These are phyloP conservation scores for Oryza glumipatula DNA, from an alignment of 176 grass and related monocot genomes.

Conservation along the genomic window DNA sequence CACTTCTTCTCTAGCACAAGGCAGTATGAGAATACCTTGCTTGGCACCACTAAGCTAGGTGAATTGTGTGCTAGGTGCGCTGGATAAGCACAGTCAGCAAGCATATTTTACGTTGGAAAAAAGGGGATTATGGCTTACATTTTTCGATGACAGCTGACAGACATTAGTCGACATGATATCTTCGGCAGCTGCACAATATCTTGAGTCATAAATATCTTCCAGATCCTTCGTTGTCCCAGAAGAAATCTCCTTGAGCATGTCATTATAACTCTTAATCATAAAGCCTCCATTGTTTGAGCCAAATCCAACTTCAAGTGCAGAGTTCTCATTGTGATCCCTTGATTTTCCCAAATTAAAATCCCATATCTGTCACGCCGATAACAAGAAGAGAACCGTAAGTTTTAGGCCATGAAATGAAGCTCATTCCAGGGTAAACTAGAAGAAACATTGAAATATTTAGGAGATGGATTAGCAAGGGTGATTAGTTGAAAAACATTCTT, in stretches of 20 bases:
- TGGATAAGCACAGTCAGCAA: neutral
- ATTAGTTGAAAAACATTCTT: constrained; percentile 1
- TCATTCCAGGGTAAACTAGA: constrained; percentile 18
- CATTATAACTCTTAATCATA: constrained; percentile 71
- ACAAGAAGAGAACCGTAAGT: constrained; percentile 30
- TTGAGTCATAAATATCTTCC: constrained; percentile 74
- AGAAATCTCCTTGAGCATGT: constrained; percentile 72
- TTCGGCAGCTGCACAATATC: constrained; percentile 57
- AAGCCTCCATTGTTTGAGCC: constrained; percentile 57
- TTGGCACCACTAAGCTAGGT: neutral
- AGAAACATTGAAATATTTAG: neutral
- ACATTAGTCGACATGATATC: constrained; percentile 67
- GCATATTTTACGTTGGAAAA: constrained; percentile 5
- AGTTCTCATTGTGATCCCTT: constrained; percentile 63
- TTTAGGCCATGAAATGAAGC: neutral
- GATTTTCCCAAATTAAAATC: constrained; percentile 76
- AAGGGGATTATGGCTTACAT: constrained; percentile 43
- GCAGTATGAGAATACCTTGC: constrained; percentile 8
- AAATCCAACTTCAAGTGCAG: constrained; percentile 55
- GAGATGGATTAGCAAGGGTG: neutral
- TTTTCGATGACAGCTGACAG: constrained; percentile 50
- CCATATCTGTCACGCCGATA: constrained; percentile 63
- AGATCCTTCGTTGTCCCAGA: constrained; percentile 58
- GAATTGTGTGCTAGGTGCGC: neutral
- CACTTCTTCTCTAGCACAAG: constrained; percentile 18